Evolutionary conservation across 805 yeast species (phyloP).

Genomic region (Clavispora carvajalis): DNA sequence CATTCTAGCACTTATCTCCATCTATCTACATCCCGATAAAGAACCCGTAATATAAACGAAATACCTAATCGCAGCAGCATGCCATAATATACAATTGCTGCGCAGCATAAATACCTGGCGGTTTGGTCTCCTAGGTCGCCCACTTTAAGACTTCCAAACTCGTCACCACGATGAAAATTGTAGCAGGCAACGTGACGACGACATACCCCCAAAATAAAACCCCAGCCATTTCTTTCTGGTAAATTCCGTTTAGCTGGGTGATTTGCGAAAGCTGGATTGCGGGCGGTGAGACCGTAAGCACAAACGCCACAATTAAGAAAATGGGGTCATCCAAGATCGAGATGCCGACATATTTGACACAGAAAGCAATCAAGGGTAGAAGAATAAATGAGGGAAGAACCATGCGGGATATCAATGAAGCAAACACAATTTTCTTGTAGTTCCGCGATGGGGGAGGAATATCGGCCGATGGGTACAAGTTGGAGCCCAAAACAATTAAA

Average conservation of each 20-base stretch:
- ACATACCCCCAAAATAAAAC: constrained; percentile 81
- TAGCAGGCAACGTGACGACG: constrained; percentile 67
- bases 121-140: constrained; percentile 21
- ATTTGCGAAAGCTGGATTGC: constrained; percentile 81
- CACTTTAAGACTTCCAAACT: constrained; percentile 58
- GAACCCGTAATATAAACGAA: too few relatives aligned
- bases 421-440: constrained; percentile 58
- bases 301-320: constrained; percentile 68
- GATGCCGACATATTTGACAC: constrained; percentile 58
- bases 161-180: constrained; percentile 65
- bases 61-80: not conserved
- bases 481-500: constrained; percentile 73
- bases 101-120: too few relatives aligned
- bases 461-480: constrained; percentile 63
- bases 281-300: constrained; percentile 75
- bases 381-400: constrained; percentile 65
- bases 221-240: constrained; percentile 79
- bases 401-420: constrained; percentile 73
- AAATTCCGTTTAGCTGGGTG: constrained; percentile 68
- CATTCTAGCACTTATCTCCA: too few relatives aligned
- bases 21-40: too few relatives aligned
- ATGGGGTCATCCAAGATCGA: constrained; percentile 79
- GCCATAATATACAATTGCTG: not conserved
- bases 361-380: constrained; percentile 59
- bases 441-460: constrained; percentile 62